These are phyloP conservation scores for Penicillium nordicum DNA, from an alignment of 2,329 filamentous ascomycete genomes.

Conservation along the genomic window DNA sequence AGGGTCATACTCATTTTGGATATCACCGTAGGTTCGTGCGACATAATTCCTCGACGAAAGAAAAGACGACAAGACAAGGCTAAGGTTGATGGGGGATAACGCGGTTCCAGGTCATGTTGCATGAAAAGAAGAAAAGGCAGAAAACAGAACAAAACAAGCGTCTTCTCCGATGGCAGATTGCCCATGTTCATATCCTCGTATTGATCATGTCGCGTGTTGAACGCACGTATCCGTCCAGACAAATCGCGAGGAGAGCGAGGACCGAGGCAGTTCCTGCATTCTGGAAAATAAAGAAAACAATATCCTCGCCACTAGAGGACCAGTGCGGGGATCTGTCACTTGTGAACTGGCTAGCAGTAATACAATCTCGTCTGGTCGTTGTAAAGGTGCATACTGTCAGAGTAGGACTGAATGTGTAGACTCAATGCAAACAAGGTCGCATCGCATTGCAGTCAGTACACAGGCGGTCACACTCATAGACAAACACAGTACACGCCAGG, in stretches of 20 bases:
- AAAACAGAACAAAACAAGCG: slow-evolving; percentile 8
- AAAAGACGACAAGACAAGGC: slow-evolving; percentile 2
- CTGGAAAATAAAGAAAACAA: background rate
- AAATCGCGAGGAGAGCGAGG: background rate
- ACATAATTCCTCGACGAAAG: background rate
- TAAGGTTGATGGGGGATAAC: slow-evolving; percentile 3
- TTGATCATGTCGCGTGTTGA: slow-evolving; percentile 19
- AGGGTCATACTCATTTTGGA: background rate
- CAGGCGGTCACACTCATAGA: background rate
- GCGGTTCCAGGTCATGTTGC: slow-evolving; percentile 1
- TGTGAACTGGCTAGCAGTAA: background rate
- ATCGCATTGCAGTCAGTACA: background rate
- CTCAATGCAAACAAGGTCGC: background rate
- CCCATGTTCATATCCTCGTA: background rate
- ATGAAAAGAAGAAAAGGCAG: slow-evolving; percentile 13
- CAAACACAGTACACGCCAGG: slow-evolving; percentile 2
- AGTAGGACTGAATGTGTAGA: background rate
- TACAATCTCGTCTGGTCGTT: slow-evolving; percentile 5
- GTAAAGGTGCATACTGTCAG: background rate
- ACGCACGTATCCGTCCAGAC: slow-evolving; percentile 11
- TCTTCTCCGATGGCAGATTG: slow-evolving; percentile 4
- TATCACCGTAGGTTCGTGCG: background rate
- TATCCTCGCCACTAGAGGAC: background rate
- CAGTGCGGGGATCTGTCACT: background rate
- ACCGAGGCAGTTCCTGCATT: background rate